phyloP scores from a whole-genome alignment of 2,329 filamentous ascomycete species.

The Phialophora expanda region DNA sequence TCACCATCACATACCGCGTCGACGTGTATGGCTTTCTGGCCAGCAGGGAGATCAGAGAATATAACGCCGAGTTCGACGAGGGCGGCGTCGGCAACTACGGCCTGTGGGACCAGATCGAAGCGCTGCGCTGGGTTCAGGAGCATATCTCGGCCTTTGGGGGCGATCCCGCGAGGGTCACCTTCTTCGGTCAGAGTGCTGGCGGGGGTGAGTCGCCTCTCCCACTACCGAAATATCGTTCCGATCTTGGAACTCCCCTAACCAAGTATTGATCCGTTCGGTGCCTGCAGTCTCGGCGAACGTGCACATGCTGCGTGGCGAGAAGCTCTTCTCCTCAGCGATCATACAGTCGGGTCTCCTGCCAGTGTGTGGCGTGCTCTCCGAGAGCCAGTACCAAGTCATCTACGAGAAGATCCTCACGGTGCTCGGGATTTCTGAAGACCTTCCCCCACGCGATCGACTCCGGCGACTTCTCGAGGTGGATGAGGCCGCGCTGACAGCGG shows the following conservation, averaged over 20 bases:
- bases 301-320: constrained; percentile 16
- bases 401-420: constrained; percentile 13
- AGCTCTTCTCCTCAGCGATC: constrained; percentile 10
- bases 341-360: constrained; percentile 14
- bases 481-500: constrained; percentile 1
- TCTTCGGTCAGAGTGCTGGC: constrained; percentile 47
- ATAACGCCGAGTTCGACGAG: constrained; percentile 52
- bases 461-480: constrained; percentile 12
- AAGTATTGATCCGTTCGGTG: no score
- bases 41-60: constrained; percentile 51
- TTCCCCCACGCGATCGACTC: constrained; percentile 10
- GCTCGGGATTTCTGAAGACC: constrained; percentile 2
- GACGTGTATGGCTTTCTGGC: constrained; percentile 54
- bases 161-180: constrained; percentile 44
- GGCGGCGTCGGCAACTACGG: constrained; percentile 24
- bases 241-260: background rate
- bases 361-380: constrained; percentile 1
- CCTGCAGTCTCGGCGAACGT: constrained; percentile 11
- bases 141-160: constrained; percentile 45
- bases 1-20: constrained; percentile 52
- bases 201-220: background rate
- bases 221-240: background rate
- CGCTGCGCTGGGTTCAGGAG: constrained; percentile 45
- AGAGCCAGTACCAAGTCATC: constrained; percentile 10
- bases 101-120: constrained; percentile 57